Percentiles rank a stretch among this genome's conserved stretches.
These are phyloP conservation scores for Alternaria triticimaculans DNA, from an alignment of 2,329 filamentous ascomycete genomes.

Conservation along the genomic window DNA sequence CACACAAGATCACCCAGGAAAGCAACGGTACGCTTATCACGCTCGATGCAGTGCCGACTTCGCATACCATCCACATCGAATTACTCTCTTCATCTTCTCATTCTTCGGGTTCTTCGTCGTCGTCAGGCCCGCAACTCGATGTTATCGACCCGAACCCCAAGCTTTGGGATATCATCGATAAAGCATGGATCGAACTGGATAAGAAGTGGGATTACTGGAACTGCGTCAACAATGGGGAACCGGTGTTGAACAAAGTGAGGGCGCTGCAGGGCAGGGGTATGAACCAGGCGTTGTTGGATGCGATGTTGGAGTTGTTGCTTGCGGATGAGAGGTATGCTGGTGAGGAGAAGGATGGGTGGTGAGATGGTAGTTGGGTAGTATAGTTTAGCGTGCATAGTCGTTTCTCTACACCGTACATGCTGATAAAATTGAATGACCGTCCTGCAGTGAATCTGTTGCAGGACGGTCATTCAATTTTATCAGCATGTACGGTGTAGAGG, in stretches of 20 bases:
- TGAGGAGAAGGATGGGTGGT: slow-evolving; percentile 3
- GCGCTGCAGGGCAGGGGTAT: slow-evolving; percentile 38
- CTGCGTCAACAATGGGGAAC: slow-evolving; percentile 34
- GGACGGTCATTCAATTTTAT: background rate
- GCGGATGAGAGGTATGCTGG: slow-evolving; percentile 43
- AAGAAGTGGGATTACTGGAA: slow-evolving; percentile 44
- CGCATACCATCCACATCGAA: slow-evolving; percentile 37
- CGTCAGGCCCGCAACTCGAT: slow-evolving; percentile 37
- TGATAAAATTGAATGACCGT: background rate
- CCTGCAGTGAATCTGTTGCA: background rate
- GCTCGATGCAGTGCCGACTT: slow-evolving; percentile 27
- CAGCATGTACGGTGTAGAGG: background rate
- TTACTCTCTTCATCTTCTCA: slow-evolving; percentile 33
- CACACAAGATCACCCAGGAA: slow-evolving; percentile 20
- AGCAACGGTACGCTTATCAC: slow-evolving; percentile 38
- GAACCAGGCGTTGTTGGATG: slow-evolving; percentile 38
- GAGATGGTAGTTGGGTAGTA: background rate
- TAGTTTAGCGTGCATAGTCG: background rate
- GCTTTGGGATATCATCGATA: slow-evolving; percentile 40
- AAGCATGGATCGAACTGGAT: slow-evolving; percentile 39
- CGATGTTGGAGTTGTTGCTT: slow-evolving; percentile 43
- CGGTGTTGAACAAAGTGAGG: slow-evolving; percentile 38
- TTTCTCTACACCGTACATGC: background rate
- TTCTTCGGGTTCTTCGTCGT: slow-evolving; percentile 17
- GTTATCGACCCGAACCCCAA: slow-evolving; percentile 39